Percentiles rank a stretch among this genome's conserved stretches.
Conservation (phyloP, 1,284 basidiomycete species). For the Microbotryum silenes-acaulis region DNA sequence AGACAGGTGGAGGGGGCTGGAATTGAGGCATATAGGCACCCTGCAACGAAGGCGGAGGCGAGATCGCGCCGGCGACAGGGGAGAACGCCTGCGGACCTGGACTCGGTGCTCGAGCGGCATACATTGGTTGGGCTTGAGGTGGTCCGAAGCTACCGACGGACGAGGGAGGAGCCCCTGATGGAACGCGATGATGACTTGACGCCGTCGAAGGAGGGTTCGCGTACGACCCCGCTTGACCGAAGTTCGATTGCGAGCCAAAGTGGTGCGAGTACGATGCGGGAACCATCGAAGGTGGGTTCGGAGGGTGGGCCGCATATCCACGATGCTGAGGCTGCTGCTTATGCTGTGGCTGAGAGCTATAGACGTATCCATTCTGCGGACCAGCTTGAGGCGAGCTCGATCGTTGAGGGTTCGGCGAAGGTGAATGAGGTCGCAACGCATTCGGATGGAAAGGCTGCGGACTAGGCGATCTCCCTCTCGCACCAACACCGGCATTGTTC, state of each 20-base stretch:
- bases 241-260: not conserved
- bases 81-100: no score
- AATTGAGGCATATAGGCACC: constrained; percentile 6
- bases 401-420: not conserved
- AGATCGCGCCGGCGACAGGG: not conserved
- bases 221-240: no score
- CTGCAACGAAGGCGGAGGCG: not conserved
- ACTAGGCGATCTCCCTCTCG: constrained; percentile 2
- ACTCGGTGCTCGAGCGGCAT: no score
- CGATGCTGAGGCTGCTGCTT: constrained; percentile 1
- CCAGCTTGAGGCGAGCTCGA: not conserved
- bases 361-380: not conserved
- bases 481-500: constrained; percentile 8
- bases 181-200: no score
- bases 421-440: constrained; percentile 8
- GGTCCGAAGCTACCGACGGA: no score
- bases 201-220: no score
- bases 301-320: constrained; percentile 6
- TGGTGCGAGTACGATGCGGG: not conserved
- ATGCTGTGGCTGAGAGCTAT: constrained; percentile 1
- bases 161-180: no score
- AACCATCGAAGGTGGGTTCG: not conserved
- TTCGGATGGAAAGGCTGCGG: constrained; percentile 21
- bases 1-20: constrained; percentile 7
- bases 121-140: no score